phyloP scores from a whole-genome alignment of 768 basidiomycete species.

The Cystofilobasidium bisporidii region DNA sequence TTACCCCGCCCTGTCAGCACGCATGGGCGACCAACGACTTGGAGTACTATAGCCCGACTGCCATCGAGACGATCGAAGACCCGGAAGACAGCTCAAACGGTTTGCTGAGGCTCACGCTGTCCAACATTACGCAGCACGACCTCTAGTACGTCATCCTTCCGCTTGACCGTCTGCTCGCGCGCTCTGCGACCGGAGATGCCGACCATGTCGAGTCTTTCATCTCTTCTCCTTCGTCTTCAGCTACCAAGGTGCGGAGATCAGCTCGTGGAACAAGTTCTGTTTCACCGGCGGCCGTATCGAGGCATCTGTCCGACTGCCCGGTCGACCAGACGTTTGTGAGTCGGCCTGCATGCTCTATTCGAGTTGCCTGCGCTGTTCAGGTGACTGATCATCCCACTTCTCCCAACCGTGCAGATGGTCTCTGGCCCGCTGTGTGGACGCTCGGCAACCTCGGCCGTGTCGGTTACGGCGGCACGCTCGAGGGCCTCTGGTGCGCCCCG shows the following conservation, averaged over 20 bases:
- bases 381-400: not conserved
- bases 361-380: not conserved
- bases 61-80: constrained; percentile 50
- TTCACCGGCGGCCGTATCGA: constrained; percentile 26
- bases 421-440: constrained; percentile 24
- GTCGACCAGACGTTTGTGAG: constrained; percentile 16
- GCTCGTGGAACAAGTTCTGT: constrained; percentile 24
- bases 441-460: constrained; percentile 28
- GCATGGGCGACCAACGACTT: constrained; percentile 22
- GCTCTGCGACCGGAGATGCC: no score
- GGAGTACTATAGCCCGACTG: constrained; percentile 80
- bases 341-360: constrained; percentile 31
- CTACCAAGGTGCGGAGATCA: constrained; percentile 28
- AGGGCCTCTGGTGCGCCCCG: constrained; percentile 2
- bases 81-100: constrained; percentile 44
- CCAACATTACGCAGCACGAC: constrained; percentile 36
- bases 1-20: no score
- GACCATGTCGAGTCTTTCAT: no score
- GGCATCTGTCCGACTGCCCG: constrained; percentile 17
- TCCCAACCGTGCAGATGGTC: constrained; percentile 40
- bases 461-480: constrained; percentile 27
- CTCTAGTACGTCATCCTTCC: no score
- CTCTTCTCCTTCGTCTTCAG: no score
- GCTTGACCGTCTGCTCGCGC: no score
- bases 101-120: constrained; percentile 61